Evolutionary conservation across 768 basidiomycete species (phyloP).

Genomic region (Termitomyces sp.): DNA sequence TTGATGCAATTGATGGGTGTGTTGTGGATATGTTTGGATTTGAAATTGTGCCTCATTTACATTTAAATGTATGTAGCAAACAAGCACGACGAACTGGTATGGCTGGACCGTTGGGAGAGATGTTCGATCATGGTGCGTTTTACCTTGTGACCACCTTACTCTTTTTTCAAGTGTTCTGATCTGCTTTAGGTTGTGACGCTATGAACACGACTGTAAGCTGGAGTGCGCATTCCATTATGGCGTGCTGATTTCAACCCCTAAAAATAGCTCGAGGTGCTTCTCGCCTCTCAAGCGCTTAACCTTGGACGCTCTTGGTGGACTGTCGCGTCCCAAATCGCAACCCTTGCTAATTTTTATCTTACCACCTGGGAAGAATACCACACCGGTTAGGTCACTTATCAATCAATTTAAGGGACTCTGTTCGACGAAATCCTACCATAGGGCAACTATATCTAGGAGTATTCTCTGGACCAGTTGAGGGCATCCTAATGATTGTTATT

Average conservation of each 20-base stretch:
- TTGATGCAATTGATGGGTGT: conserved; percentile 88
- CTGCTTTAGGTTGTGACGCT: conserved; percentile 73
- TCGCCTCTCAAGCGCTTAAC: conserved; percentile 81
- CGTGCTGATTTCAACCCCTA: not conserved
- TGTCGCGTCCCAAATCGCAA: conserved; percentile 75
- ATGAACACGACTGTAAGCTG: conserved; percentile 82
- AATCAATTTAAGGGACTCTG: not conserved
- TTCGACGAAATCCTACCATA: conserved; percentile 16
- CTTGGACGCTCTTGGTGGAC: conserved; percentile 98
- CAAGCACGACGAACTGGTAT: conserved; percentile 95
- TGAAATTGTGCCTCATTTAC: conserved; percentile 3
- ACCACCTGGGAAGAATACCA: conserved; percentile 87
- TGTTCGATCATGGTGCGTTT: conserved; percentile 91
- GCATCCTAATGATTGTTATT: conserved; percentile 77
- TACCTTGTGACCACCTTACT: not conserved
- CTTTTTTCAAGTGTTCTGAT: not conserved
- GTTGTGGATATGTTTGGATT: conserved; percentile 5
- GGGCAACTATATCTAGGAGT: conserved; percentile 87
- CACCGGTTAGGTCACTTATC: conserved; percentile 48
- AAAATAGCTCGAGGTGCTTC: conserved; percentile 75
- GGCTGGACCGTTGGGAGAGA: conserved; percentile 95
- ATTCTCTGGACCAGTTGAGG: conserved; percentile 96
- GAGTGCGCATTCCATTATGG: not conserved
- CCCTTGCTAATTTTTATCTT: conserved; percentile 73
- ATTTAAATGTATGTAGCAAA: conserved; percentile 46